Evolutionary conservation across 2,329 filamentous ascomycete species (phyloP).

Genomic region (Hirsutella minnesotensis): DNA sequence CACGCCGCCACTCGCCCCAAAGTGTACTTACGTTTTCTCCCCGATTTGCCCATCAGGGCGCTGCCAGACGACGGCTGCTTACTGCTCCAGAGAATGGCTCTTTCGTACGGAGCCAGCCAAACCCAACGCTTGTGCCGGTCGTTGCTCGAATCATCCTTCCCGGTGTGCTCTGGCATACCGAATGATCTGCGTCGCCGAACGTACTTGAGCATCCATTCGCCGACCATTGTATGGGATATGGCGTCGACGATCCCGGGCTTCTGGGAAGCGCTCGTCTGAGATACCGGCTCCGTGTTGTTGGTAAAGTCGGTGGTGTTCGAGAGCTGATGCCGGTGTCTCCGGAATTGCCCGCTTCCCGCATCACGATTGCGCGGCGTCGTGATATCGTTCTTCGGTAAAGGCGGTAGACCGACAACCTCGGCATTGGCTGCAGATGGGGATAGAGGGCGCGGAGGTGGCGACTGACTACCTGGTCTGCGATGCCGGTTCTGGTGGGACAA

Average conservation of each 20-base stretch:
- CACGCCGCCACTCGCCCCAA: background rate
- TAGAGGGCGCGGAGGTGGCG: constrained; percentile 53
- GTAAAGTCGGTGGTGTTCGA: constrained; percentile 50
- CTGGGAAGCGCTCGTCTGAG: constrained; percentile 47
- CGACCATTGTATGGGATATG: constrained; percentile 96
- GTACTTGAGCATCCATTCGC: constrained; percentile 94
- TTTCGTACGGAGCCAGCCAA: constrained; percentile 93
- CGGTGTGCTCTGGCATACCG: constrained; percentile 57
- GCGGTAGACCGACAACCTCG: constrained; percentile 61
- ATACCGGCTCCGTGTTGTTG: constrained; percentile 23
- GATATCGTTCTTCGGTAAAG: constrained; percentile 61
- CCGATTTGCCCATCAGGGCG: constrained; percentile 85
- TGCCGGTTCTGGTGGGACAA: constrained; percentile 45
- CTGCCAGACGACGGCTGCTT: constrained; percentile 86
- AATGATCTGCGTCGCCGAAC: constrained; percentile 83
- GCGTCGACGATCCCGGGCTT: constrained; percentile 82
- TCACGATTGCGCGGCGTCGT: constrained; percentile 43
- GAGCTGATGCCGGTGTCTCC: constrained; percentile 40
- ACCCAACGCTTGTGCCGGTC: constrained; percentile 95
- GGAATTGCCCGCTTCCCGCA: constrained; percentile 27
- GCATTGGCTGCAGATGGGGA: constrained; percentile 56
- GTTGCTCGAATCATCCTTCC: constrained; percentile 58
- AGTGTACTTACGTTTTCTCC: constrained; percentile 70
- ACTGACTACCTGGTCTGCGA: constrained; percentile 42
- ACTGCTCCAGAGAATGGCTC: constrained; percentile 94